These are phyloP conservation scores for Ogataea degrootiae DNA, from an alignment of 805 yeast genomes.

Conservation along the genomic window DNA sequence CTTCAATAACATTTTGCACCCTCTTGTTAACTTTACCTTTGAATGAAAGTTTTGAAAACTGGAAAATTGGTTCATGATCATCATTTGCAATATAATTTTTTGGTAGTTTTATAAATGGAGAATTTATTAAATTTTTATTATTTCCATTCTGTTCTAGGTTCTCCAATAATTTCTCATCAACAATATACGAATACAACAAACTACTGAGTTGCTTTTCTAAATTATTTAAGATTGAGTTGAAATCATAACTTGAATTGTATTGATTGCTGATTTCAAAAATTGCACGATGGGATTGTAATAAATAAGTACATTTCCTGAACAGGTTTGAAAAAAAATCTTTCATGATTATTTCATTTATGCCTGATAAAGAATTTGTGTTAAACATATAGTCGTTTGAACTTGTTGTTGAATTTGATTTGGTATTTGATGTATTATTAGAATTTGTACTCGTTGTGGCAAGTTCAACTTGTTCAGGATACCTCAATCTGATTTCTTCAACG, in stretches of 20 bases:
- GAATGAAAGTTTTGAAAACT: conserved; percentile 29
- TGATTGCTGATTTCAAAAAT: conserved; percentile 50
- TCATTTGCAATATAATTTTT: conserved; percentile 16
- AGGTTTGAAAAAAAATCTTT: conserved; percentile 68
- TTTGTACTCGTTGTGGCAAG: conserved; percentile 11
- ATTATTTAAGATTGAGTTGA: conserved; percentile 37
- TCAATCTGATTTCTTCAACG: conserved; percentile 58
- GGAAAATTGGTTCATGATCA: conserved; percentile 28
- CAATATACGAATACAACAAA: conserved; percentile 35
- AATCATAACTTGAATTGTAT: conserved; percentile 17
- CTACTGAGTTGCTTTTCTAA: conserved; percentile 38
- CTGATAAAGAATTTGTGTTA: conserved; percentile 14
- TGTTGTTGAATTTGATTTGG: conserved; percentile 10
- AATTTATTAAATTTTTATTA: conserved; percentile 7
- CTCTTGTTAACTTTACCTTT: conserved; percentile 30
- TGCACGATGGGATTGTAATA: conserved; percentile 67
- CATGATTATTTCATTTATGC: conserved; percentile 39
- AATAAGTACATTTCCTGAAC: conserved; percentile 57
- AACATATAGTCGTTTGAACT: neutral
- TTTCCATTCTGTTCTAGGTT: conserved; percentile 17
- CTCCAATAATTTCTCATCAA: conserved; percentile 28
- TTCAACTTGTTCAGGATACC: conserved; percentile 36
- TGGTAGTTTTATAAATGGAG: conserved; percentile 21
- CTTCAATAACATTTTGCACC: conserved; percentile 45
- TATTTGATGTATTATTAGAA: neutral